phyloP scores from a whole-genome alignment of 2,329 filamentous ascomycete species.

The Thelonectria olida region DNA sequence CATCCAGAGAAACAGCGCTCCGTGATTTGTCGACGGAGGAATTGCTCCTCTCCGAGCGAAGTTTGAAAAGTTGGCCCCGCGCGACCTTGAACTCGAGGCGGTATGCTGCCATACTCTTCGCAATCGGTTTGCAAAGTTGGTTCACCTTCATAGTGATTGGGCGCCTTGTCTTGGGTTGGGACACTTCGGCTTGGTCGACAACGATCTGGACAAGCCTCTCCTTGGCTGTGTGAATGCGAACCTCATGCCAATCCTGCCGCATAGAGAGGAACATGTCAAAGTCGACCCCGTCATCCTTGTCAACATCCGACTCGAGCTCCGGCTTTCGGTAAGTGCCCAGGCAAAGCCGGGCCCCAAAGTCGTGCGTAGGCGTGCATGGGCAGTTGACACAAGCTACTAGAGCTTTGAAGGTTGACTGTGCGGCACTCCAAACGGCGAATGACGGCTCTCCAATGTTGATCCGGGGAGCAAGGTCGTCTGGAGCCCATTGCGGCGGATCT shows the following conservation, averaged over 20 bases:
- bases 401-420: constrained; percentile 21
- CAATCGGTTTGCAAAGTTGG: constrained; percentile 10
- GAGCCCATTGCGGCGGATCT: constrained; percentile 4
- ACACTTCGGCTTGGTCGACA: not conserved
- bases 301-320: not conserved
- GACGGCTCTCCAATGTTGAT: constrained; percentile 16
- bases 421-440: constrained; percentile 9
- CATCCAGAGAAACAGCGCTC: constrained; percentile 5
- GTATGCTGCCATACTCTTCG: not conserved
- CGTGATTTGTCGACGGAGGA: not conserved
- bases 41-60: constrained; percentile 12
- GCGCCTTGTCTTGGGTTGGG: not conserved
- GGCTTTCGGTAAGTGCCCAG: constrained; percentile 19
- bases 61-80: constrained; percentile 12
- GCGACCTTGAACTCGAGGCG: constrained; percentile 20
- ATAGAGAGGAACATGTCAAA: constrained; percentile 24
- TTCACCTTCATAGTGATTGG: constrained; percentile 5
- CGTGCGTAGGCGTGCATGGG: constrained; percentile 3
- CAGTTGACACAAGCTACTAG: not conserved
- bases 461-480: not conserved
- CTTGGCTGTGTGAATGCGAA: not conserved
- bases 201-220: not conserved
- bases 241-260: constrained; percentile 9
- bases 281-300: not conserved
- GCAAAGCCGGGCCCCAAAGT: constrained; percentile 10